Evolutionary conservation across 2,329 filamentous ascomycete species (phyloP), one percentile per base, ranked within the genome.

Genomic region (Colletotrichum sp.): DNA sequence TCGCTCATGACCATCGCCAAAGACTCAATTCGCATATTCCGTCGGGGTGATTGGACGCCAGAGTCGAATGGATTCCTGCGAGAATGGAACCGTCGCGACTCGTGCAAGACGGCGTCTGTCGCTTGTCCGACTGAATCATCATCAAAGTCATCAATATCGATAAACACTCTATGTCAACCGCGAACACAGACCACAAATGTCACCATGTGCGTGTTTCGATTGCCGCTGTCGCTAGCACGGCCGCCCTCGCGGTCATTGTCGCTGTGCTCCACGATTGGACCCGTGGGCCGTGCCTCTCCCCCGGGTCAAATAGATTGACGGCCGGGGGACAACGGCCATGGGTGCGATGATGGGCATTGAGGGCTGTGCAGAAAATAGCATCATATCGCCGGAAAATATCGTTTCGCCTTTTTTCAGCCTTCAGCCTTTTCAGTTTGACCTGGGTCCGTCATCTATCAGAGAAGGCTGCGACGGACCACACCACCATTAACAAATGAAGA

Each of bases 291-390:
- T 59, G 62, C 43, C 63, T 21, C 21, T 68, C 32, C 43, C 52
- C 32, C 56, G 38, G 62, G 55, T 67, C 62, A n/a, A 63, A 64
- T 43, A 67, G 18, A 67, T 67, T 55, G 67, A 55, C 36, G 43
- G 38, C 55, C 16, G 26, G 55, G 59, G 58, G 14, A 8, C 2
- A 4, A 18, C 30, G 21, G 38, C 32, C 52, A 68, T 59, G 38
- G 65, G 58, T 64, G 67, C 36, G 43, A 58, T 58, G 67, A 58
- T 30, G 32, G 24, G 61, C 62, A 72, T 48, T 36, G 61, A 36
- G 10, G 67, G 34, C 67, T n/a, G 36, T 62, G 67, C 67, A 62
- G 30, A 67, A 71, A 74, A 74, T 74, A 74, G 73, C 68, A 72
- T 72, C 62, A 72, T 36, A 58, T 30, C 55, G 38, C 36, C 36